Percentiles rank a stretch among this genome's conserved stretches.
Conservation (phyloP, 148 eudicot species). For the Gaultheria prostrata region DNA sequence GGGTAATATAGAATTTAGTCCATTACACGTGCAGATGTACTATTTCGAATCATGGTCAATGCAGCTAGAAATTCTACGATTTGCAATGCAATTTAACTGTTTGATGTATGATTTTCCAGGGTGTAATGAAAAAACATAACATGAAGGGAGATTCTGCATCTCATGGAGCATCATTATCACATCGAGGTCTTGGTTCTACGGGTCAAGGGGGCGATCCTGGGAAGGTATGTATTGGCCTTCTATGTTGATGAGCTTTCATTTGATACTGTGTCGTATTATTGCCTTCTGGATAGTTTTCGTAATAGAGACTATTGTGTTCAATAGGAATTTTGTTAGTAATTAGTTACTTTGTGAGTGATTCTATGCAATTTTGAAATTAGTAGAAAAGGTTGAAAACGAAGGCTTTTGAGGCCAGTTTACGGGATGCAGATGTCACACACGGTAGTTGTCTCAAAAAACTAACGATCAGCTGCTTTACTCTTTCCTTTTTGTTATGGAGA, state of each 20-base stretch:
- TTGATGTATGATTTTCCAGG: not conserved
- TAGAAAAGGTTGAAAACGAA: not conserved
- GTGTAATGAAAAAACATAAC: not conserved
- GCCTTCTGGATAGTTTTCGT: not conserved
- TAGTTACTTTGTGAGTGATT: not conserved
- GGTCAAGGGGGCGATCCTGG: slow-evolving; percentile 9
- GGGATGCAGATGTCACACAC: no score
- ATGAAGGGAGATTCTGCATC: not conserved
- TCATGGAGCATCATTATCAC: not conserved
- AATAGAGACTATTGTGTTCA: no score
- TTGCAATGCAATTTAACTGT: not conserved
- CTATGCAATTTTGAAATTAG: not conserved
- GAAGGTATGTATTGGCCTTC: not conserved
- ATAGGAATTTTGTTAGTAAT: no score
- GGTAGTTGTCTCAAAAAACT: no score
- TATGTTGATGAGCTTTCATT: not conserved
- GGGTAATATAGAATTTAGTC: not conserved
- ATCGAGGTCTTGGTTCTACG: slow-evolving; percentile 2
- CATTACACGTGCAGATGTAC: no score
- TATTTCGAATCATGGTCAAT: not conserved
- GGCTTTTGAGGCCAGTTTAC: no score
- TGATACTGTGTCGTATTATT: not conserved
- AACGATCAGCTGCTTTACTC: no score
- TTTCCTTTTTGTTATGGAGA: not conserved
- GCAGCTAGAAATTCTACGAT: no score